Evolutionary conservation across 192 early-diverging fungal genomes (phyloP).

Genomic region (Coemansia sp.): DNA sequence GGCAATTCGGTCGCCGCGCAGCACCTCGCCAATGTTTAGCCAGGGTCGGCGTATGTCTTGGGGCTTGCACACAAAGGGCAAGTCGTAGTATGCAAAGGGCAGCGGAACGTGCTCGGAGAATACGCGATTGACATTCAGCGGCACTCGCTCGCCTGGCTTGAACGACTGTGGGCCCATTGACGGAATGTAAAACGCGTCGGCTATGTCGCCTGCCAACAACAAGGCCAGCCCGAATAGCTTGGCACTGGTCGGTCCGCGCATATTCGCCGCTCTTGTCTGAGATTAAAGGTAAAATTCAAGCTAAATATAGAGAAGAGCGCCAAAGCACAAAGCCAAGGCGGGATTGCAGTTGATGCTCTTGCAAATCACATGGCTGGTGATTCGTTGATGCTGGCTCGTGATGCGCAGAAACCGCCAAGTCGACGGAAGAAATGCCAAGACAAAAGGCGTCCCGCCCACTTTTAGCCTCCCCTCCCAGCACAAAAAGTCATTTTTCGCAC

Average conservation of each 20-base stretch:
- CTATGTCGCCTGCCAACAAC: not conserved
- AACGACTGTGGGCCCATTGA: constrained; percentile 45
- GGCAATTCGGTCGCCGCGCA: constrained; percentile 70
- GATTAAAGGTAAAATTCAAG: not conserved
- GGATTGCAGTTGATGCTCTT: not conserved
- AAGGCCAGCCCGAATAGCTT: not conserved
- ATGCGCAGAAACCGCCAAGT: not conserved
- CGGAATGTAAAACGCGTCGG: constrained; percentile 45
- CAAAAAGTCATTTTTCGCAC: not conserved
- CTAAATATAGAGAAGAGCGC: not conserved
- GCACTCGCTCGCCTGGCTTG: constrained; percentile 55
- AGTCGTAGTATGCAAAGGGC: constrained; percentile 64
- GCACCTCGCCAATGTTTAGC: constrained; percentile 63
- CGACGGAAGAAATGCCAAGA: not conserved
- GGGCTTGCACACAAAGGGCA: constrained; percentile 62
- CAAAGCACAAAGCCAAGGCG: not conserved
- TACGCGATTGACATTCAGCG: constrained; percentile 66
- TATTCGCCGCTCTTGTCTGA: not conserved
- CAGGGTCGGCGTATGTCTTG: constrained; percentile 26
- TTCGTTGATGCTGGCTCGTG: not conserved
- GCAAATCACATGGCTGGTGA: not conserved
- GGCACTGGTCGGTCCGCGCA: not conserved
- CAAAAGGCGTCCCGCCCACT: too few species aligned
- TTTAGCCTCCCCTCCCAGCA: not conserved
- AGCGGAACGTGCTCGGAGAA: constrained; percentile 67